Percentiles rank a stretch among this genome's conserved stretches.
phyloP scores from a whole-genome alignment of 2,329 filamentous ascomycete species.

The Aspergillus nomiae region DNA sequence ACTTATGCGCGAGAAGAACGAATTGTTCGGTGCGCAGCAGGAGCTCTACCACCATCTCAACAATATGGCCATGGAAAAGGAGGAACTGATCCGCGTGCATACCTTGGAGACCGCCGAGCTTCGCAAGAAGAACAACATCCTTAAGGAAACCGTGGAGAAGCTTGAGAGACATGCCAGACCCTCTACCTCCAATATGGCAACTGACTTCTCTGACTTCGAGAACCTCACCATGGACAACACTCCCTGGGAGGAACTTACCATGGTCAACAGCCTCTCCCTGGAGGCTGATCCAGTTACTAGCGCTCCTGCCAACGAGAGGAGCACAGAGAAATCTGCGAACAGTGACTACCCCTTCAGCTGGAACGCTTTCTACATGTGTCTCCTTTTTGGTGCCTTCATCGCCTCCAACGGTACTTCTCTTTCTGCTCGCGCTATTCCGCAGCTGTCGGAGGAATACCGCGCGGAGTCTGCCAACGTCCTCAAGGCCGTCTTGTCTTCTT shows the following conservation, averaged over 20 bases:
- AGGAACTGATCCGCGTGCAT: constrained; percentile 84
- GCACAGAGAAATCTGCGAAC: constrained; percentile 47
- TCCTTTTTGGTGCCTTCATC: constrained; percentile 94
- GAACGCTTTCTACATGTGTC: constrained; percentile 85
- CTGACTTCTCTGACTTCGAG: constrained; percentile 80
- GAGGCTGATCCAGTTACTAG: constrained; percentile 42
- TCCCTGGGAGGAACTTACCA: constrained; percentile 79
- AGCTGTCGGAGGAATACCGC: constrained; percentile 50
- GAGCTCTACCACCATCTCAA: constrained; percentile 75
- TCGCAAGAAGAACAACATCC: constrained; percentile 85
- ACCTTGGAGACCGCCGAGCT: constrained; percentile 89
- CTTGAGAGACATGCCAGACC: constrained; percentile 43
- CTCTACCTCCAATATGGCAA: constrained; percentile 56
- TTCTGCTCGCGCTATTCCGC: constrained; percentile 57
- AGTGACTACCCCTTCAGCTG: constrained; percentile 69
- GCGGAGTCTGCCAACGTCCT: constrained; percentile 51
- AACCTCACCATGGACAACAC: constrained; percentile 74
- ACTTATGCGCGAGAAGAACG: constrained; percentile 56
- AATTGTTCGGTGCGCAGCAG: constrained; percentile 72
- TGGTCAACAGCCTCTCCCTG: constrained; percentile 64
- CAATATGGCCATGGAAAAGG: constrained; percentile 79
- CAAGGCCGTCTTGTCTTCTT: constrained; percentile 48
- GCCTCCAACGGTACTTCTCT: constrained; percentile 77
- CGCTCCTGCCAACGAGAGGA: constrained; percentile 37
- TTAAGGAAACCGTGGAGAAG: constrained; percentile 65